Evolutionary conservation across 140 eudicot genomes (phyloP).

Genomic region (Senecio squalidus): DNA sequence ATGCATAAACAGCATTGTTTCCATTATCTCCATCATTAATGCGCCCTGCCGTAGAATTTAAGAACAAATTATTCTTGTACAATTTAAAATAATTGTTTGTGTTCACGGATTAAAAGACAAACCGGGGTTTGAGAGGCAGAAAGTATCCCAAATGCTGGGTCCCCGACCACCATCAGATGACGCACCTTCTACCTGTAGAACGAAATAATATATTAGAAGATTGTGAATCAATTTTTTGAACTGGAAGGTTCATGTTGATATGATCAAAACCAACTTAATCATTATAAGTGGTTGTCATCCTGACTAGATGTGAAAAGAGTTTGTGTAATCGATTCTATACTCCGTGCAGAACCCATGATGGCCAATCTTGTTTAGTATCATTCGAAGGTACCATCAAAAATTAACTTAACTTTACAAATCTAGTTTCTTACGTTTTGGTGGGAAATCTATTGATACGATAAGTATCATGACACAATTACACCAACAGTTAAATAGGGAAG

Average conservation of each 20-base stretch:
- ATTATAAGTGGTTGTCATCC: not conserved
- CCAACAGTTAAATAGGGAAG: no score
- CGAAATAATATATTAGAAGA: not conserved
- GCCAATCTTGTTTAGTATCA: not conserved
- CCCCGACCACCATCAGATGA: constrained; percentile 31
- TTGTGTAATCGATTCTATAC: not conserved
- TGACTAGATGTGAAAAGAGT: not conserved
- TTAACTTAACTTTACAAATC: not conserved
- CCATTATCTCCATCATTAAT: constrained; percentile 30
- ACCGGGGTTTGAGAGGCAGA: constrained; percentile 23
- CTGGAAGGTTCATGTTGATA: not conserved
- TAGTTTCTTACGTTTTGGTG: not conserved
- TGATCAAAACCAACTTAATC: not conserved
- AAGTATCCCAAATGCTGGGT: constrained; percentile 32
- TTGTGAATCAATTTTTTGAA: not conserved
- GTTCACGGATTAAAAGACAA: not conserved
- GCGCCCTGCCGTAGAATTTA: constrained; percentile 16
- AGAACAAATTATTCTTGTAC: not conserved
- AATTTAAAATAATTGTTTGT: no score
- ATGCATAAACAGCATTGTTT: constrained; percentile 23
- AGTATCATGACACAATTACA: no score
- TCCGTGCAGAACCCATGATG: not conserved
- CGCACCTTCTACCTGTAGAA: constrained; percentile 34
- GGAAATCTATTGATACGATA: no score
- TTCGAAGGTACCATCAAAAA: not conserved